Evolutionary conservation across 345 rosid genomes (phyloP).

Genomic region (Aquilaria sinensis): DNA sequence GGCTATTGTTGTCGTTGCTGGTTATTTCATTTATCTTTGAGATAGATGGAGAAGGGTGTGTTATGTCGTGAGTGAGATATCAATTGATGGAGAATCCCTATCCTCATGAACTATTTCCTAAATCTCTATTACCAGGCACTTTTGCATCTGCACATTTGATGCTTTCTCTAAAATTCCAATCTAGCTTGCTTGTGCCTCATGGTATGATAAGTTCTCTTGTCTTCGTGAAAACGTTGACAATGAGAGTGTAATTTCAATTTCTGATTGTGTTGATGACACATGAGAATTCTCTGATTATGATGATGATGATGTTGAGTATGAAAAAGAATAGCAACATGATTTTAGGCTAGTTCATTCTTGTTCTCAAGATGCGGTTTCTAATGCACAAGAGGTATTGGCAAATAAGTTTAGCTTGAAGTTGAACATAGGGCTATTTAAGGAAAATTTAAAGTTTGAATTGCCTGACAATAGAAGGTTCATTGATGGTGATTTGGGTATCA

Average conservation of each 20-base stretch:
- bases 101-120: conserved; percentile 28
- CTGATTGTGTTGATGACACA: conserved; percentile 20
- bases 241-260: conserved; percentile 65
- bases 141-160: conserved; percentile 35
- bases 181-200: conserved; percentile 43
- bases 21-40: no score
- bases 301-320: conserved; percentile 19
- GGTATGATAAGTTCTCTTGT: conserved; percentile 25
- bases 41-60: no score
- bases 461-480: conserved; percentile 54
- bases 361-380: conserved; percentile 18
- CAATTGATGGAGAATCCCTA: conserved; percentile 54
- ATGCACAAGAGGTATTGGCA: conserved; percentile 33
- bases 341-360: neutral
- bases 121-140: conserved; percentile 31
- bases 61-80: conserved; percentile 37
- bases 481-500: conserved; percentile 37
- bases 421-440: conserved; percentile 52
- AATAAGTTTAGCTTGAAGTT: conserved; percentile 24
- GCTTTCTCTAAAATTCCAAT: conserved; percentile 54
- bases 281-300: conserved; percentile 34
- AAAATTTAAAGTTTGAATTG: conserved; percentile 65
- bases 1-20: no score
- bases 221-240: conserved; percentile 24
- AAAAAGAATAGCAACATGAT: neutral